phyloP scores from a whole-genome alignment of 2,329 filamentous ascomycete genomes.

The Orbilia blumenaviensis region DNA sequence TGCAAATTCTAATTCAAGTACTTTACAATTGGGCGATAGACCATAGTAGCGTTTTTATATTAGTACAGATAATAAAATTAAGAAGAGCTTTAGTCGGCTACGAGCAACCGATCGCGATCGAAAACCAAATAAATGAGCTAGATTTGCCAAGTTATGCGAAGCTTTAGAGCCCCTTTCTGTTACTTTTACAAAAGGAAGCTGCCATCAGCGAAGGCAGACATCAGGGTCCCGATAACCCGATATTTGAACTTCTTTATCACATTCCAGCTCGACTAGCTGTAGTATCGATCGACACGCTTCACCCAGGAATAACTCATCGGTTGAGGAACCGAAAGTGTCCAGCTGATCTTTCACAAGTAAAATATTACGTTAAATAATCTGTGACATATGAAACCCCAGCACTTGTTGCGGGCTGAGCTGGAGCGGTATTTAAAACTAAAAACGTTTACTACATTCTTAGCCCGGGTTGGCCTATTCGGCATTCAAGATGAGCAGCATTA shows the following conservation, averaged over 20 bases:
- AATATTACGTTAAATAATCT: constrained; percentile 7
- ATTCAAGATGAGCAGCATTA: too few relatives aligned
- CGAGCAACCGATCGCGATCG: too few relatives aligned
- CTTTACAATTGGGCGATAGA: not conserved
- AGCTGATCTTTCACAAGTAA: constrained; percentile 7
- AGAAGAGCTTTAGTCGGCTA: too few relatives aligned
- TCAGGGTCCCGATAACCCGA: not conserved
- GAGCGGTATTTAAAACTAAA: too few relatives aligned
- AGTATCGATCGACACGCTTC: constrained; percentile 17
- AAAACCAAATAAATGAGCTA: not conserved
- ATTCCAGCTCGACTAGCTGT: not conserved
- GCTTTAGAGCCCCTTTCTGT: constrained; percentile 21
- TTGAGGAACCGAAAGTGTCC: constrained; percentile 23
- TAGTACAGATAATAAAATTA: too few relatives aligned
- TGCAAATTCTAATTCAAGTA: not conserved
- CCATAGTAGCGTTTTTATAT: too few relatives aligned
- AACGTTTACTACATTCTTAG: too few relatives aligned
- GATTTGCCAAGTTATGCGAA: constrained; percentile 19
- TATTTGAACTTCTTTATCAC: not conserved
- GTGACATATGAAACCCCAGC: not conserved
- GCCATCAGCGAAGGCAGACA: constrained; percentile 29
- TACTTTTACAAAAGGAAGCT: constrained; percentile 34
- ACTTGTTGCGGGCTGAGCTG: too few relatives aligned
- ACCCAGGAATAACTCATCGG: not conserved
- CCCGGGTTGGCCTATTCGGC: too few relatives aligned